These are phyloP conservation scores for Pichia eremophila DNA, from an alignment of 805 yeast species.

Conservation along the genomic window DNA sequence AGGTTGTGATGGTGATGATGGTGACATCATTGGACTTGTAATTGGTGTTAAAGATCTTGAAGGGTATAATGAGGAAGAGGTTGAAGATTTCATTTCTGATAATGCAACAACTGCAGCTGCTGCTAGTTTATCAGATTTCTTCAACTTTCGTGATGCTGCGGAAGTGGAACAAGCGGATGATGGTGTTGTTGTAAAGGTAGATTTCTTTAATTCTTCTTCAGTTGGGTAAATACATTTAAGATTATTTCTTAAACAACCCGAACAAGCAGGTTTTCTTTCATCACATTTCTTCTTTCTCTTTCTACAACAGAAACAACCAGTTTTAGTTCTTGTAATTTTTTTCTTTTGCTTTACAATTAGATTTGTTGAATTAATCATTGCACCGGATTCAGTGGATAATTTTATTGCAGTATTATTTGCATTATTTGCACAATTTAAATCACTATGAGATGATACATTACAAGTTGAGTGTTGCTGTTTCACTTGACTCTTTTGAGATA, in stretches of 20 bases:
- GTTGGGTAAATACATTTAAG: slow-evolving; percentile 28
- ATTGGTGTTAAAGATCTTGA: not conserved
- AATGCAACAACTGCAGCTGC: not conserved
- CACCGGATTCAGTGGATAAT: not conserved
- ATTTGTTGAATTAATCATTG: not conserved
- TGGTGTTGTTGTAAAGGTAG: slow-evolving; percentile 2
- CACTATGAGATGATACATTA: not conserved
- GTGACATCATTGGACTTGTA: not conserved
- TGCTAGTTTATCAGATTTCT: slow-evolving; percentile 1
- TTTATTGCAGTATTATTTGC: not conserved
- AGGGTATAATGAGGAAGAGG: not conserved
- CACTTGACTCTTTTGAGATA: not conserved
- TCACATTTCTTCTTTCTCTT: slow-evolving; percentile 32
- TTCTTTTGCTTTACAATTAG: slow-evolving; percentile 11
- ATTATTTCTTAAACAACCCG: slow-evolving; percentile 27
- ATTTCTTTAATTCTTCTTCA: slow-evolving; percentile 12
- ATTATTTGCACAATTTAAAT: not conserved
- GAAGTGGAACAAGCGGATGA: not conserved
- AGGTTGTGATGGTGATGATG: slow-evolving; percentile 7
- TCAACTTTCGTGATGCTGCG: not conserved
- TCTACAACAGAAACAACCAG: slow-evolving; percentile 32
- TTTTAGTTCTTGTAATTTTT: slow-evolving; percentile 28
- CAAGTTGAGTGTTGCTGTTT: slow-evolving; percentile 9
- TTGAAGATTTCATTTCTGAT: slow-evolving; percentile 4
- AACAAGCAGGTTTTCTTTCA: slow-evolving; percentile 26